Percentiles rank a stretch among this genome's conserved stretches.
phyloP scores from a whole-genome alignment of 768 basidiomycete genomes.

The Rhizopogon vinicolor region DNA sequence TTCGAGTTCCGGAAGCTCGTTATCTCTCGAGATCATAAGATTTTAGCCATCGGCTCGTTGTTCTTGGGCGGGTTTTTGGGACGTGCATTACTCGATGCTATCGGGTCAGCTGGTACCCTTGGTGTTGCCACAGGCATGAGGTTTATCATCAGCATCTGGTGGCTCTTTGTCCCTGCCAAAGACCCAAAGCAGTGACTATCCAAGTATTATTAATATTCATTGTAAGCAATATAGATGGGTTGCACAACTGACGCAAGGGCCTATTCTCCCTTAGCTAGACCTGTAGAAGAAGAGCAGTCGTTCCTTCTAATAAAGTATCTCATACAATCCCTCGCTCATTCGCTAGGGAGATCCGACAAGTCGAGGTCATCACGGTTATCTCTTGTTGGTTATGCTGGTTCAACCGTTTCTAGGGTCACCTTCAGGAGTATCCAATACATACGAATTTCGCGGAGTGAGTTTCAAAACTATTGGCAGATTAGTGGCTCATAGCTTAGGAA shows the following conservation, averaged over 20 bases:
- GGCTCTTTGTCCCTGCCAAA: constrained; percentile 51
- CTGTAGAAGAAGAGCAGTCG: too few species aligned
- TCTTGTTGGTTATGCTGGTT: too few species aligned
- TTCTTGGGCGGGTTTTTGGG: constrained; percentile 70
- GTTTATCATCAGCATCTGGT: constrained; percentile 52
- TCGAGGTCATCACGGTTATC: too few species aligned
- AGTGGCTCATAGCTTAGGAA: too few species aligned
- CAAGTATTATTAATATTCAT: too few species aligned
- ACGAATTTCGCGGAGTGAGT: too few species aligned
- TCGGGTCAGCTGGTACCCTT: constrained; percentile 56
- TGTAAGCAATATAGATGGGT: not conserved
- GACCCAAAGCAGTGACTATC: not conserved
- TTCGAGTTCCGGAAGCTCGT: constrained; percentile 49
- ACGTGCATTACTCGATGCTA: constrained; percentile 48
- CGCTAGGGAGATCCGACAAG: too few species aligned
- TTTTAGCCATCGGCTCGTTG: constrained; percentile 54
- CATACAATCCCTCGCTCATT: too few species aligned
- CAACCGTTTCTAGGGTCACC: too few species aligned
- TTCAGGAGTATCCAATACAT: too few species aligned
- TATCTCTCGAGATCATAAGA: constrained; percentile 60
- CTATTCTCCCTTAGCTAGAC: not conserved
- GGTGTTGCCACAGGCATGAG: constrained; percentile 60
- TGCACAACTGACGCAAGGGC: not conserved
- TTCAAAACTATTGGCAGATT: too few species aligned
- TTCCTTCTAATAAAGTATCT: too few species aligned